Base-by-base conservation (phyloP, 179 eudicot species). In the Silene noctiflora region DNA sequence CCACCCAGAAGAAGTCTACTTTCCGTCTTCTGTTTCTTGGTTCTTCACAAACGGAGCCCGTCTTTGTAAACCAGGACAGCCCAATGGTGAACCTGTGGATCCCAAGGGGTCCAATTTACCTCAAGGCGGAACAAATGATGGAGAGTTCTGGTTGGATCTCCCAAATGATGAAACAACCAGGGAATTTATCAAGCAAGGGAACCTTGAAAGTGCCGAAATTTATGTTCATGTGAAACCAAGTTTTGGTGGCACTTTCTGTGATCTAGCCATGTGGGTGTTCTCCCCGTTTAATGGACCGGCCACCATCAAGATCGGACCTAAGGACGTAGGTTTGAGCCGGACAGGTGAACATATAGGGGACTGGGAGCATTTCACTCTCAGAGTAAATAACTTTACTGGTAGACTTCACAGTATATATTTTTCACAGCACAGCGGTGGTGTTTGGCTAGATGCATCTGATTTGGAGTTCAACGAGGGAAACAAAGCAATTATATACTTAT, bases 281-380 rank as follows among this genome's bases (percentile, higher is more conserved):
- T 88, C 89, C 73, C 98, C 98, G 21, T 94, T 90, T 60, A 94
- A 94, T 55, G 98, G 97, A 13, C 91, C 93, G n/a, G 96, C 83
- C 29, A 88, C 91, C 22, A 71, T 94, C 21, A 94, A 92, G 79
- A 31, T 92, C 8, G 96, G 96, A 25, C 75, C 84, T 12, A 76
- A 80, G 84, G 87, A 84, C 72, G 14, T 85, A 16, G 42, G 83
- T 42, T 79, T 94, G 53, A 73, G 81, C 72, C 88, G 83, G 75
- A 81, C 91, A 6, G 98, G 98, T 19, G 91, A 84, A 73, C 98
- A 94, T 74, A 82, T 92, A 20, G 84, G 96, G 25, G 98, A 94
- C 33, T 92, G 98, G 98, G 98, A 90, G 80, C 98, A 92, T 81
- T 87, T 87, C 70, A 89, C 96, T 7, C 89, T 94, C 31, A 86